Evolutionary conservation across 2,329 filamentous ascomycete genomes (phyloP).

Genomic region (Neoascochyta sp.): DNA sequence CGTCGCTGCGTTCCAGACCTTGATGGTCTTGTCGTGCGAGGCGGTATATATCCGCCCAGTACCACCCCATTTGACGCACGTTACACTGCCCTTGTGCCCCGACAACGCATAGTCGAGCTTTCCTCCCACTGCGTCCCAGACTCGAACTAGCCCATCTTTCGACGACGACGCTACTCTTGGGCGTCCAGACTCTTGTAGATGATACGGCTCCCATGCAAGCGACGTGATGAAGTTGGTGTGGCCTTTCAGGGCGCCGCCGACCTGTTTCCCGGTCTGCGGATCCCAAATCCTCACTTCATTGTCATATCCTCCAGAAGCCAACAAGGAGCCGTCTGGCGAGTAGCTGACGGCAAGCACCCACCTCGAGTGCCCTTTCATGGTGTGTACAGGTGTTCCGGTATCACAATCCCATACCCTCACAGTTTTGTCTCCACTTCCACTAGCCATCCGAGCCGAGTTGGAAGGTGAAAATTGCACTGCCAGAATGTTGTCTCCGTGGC

Average conservation of each 20-base stretch:
- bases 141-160: constrained; percentile 81
- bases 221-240: constrained; percentile 87
- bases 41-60: constrained; percentile 54
- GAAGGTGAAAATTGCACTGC: constrained; percentile 80
- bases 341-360: constrained; percentile 89
- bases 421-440: constrained; percentile 85
- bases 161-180: constrained; percentile 80
- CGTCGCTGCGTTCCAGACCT: constrained; percentile 78
- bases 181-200: constrained; percentile 69
- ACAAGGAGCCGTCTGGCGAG: constrained; percentile 74
- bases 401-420: constrained; percentile 93
- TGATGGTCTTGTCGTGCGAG: constrained; percentile 88
- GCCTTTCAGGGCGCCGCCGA: constrained; percentile 72
- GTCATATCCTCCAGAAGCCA: constrained; percentile 92
- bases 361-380: constrained; percentile 78
- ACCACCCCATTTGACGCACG: constrained; percentile 94
- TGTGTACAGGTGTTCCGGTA: constrained; percentile 83
- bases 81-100: constrained; percentile 84
- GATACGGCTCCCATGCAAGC: constrained; percentile 90
- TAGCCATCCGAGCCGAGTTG: constrained; percentile 73
- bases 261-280: constrained; percentile 69
- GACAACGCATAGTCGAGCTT: constrained; percentile 77
- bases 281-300: constrained; percentile 90
- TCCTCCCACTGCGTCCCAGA: constrained; percentile 80
- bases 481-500: constrained; percentile 88